A percentile compares a stretch with the other conserved stretches of the same genome.
These are phyloP conservation scores for Nematocida sp. DNA, from an alignment of 371 early-diverging fungal species.

Conservation along the genomic window DNA sequence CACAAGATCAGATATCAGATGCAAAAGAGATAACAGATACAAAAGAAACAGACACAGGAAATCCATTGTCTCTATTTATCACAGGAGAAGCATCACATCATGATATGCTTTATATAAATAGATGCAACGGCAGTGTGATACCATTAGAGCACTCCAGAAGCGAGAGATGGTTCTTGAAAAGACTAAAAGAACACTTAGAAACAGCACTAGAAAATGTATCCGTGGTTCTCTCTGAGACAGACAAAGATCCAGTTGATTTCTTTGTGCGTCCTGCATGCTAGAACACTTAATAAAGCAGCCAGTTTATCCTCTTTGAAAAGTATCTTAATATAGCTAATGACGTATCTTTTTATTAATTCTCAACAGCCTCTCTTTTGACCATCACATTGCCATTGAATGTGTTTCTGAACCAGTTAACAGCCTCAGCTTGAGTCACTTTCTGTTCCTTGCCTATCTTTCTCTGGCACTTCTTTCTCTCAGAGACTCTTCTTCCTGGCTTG, in stretches of 20 bases:
- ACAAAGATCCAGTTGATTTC: constrained; percentile 61
- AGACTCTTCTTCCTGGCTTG: constrained; percentile 88
- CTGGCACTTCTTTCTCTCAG: constrained; percentile 81
- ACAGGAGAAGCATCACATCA: constrained; percentile 92
- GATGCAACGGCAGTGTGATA: constrained; percentile 72
- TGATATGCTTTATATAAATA: constrained; percentile 73
- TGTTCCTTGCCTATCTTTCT: constrained; percentile 81
- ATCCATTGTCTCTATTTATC: constrained; percentile 70
- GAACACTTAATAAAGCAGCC: not conserved
- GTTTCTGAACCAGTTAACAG: constrained; percentile 68
- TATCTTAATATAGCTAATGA: not conserved
- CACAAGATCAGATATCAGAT: no score
- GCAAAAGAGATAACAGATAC: no score
- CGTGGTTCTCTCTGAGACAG: constrained; percentile 52
- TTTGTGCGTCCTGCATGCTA: not conserved
- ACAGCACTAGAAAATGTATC: constrained; percentile 27
- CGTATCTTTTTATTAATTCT: constrained; percentile 15
- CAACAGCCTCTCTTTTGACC: constrained; percentile 9
- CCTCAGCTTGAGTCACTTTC: constrained; percentile 77
- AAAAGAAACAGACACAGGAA: not conserved
- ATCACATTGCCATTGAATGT: constrained; percentile 63
- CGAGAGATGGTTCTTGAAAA: constrained; percentile 78
- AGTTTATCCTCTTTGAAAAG: not conserved
- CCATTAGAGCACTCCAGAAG: constrained; percentile 82
- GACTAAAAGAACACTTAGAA: constrained; percentile 32